Percentiles rank a stretch among this genome's conserved stretches.
These are phyloP conservation scores for Chloromonas sp. DNA, from an alignment of 163 green algal species.

Conservation along the genomic window DNA sequence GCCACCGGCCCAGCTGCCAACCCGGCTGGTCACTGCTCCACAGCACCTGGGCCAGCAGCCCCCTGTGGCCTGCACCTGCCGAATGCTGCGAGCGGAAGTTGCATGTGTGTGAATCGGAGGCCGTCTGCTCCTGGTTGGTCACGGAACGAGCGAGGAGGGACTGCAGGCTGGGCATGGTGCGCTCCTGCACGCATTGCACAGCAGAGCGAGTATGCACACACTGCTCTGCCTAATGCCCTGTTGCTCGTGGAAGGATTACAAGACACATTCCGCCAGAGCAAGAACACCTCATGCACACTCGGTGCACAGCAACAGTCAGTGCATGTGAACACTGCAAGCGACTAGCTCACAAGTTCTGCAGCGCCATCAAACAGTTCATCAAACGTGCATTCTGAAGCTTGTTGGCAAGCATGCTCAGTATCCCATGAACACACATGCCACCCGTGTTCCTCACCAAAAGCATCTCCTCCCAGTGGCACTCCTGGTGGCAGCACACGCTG, in stretches of 20 bases:
- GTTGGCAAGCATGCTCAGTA: background rate
- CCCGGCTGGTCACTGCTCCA: background rate
- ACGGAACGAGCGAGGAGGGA: background rate
- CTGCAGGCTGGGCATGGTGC: background rate
- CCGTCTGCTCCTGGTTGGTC: background rate
- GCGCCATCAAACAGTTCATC: too few species aligned
- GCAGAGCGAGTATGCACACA: too few species aligned
- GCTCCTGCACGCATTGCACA: background rate
- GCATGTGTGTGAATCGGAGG: background rate
- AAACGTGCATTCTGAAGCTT: background rate
- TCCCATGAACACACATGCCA: background rate
- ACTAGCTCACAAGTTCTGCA: too few species aligned
- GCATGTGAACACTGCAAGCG: too few species aligned
- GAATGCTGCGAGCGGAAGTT: background rate
- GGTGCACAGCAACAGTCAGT: too few species aligned
- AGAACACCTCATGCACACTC: too few species aligned
- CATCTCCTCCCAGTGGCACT: conserved; percentile 13
- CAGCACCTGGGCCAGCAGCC: background rate
- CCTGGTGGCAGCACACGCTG: conserved; percentile 7
- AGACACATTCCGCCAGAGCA: background rate
- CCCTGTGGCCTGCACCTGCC: too few species aligned
- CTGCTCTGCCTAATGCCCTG: background rate
- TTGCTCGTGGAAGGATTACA: background rate
- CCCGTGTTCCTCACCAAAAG: background rate
- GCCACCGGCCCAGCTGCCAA: background rate